phyloP scores from a whole-genome alignment of 129 eudicot species.

The Glebionis coronaria region DNA sequence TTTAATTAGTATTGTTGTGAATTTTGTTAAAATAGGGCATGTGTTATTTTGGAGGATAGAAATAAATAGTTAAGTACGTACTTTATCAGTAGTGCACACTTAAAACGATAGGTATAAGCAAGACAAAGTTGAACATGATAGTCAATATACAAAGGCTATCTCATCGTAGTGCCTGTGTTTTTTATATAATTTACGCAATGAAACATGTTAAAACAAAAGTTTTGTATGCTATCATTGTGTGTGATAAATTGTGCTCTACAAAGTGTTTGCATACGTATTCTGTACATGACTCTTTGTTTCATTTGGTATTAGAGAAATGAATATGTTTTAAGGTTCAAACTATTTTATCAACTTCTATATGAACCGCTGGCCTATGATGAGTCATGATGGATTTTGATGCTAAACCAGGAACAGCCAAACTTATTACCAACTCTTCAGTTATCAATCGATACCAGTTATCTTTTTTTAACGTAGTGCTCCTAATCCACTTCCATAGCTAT shows the following conservation, averaged over 20 bases:
- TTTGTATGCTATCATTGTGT: neutral
- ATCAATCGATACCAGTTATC: conserved; percentile 66
- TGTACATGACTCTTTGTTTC: conserved; percentile 3
- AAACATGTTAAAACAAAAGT: no score
- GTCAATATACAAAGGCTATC: neutral
- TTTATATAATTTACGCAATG: neutral
- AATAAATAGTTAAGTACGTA: no score
- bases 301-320: neutral
- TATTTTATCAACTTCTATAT: conserved; percentile 37
- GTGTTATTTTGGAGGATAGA: no score
- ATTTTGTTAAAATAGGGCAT: no score
- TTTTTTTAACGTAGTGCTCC: conserved; percentile 45
- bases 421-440: conserved; percentile 77
- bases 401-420: no score
- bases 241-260: neutral
- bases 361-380: no score
- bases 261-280: conserved; percentile 10
- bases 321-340: conserved; percentile 10
- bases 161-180: neutral
- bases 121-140: no score
- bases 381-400: no score
- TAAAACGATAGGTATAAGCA: no score
- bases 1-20: no score
- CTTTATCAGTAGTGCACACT: no score
- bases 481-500: conserved; percentile 54